Evolutionary conservation across 75 land plant genomes (phyloP), one percentile per base, ranked within the genome.

Genomic region (Pinus albicaulis): DNA sequence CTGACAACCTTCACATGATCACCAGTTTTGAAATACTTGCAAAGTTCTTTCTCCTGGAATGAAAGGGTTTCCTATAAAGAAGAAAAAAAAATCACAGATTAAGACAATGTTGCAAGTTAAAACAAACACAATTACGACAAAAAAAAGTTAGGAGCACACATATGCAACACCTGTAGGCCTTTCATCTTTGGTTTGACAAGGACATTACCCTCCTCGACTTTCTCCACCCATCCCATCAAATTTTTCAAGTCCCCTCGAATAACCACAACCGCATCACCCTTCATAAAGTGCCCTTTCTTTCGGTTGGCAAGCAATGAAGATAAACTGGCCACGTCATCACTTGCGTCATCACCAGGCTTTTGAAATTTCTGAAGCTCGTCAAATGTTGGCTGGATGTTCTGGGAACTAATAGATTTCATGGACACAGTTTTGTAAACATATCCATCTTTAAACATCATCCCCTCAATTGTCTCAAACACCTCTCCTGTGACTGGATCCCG

Each of bases 1-100:
- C 98, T 85, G 4, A 94, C 86, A 79, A 97, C 95, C 73, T 97
- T 94, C 61, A 97, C 98, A 86, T 94, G 99, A 86, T 97, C 92
- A 25, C 99, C 99, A 65, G 92, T 87, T 72, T 97, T 86, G 74
- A 97, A 97, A 71, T 87, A 90, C 77, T 97, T 97, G 87, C 95
- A 90, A 3, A 97, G 87, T 57, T 97, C 95, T 76, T 84, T 94
- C 31, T 88, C 90, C 74, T 91, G 87, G n/a, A 97, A 86, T 59
- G 87, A 79, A 57, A 97, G 79, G 59, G 93, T 89, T 74, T 80
- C 84, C 99, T 96, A 86, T 55, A 81, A 38, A 15, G 36, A 16
- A 78, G 41, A 38, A 38, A 68, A 38, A 38, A 41, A 10, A 16
- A 12, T 68, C 41, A 19, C 53, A 48, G 53, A 48, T 48, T 48